Evolutionary conservation across 192 early-diverging fungal genomes (phyloP).

Genomic region (Coemansia sp.): DNA sequence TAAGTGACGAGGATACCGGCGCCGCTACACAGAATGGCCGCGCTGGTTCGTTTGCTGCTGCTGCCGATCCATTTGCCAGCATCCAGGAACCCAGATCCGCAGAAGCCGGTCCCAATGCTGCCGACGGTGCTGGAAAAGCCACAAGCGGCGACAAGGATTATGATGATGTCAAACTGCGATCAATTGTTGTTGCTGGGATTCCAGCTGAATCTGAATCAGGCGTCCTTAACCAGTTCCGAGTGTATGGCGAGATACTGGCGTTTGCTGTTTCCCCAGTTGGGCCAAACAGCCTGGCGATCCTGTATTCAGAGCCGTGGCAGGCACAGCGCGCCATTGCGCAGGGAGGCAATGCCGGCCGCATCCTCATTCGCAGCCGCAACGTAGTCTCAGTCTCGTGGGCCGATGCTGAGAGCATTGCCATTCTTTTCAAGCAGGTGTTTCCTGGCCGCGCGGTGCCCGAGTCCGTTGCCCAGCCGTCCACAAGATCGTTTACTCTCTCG

Average conservation of each 20-base stretch:
- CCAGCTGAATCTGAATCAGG: constrained; percentile 33
- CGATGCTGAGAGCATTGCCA: constrained; percentile 19
- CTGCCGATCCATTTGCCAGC: constrained; percentile 14
- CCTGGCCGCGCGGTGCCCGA: constrained; percentile 27
- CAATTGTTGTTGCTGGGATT: constrained; percentile 34
- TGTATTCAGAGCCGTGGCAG: constrained; percentile 53
- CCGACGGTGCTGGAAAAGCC: background rate
- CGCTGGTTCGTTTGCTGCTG: constrained; percentile 12
- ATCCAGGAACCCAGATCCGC: background rate
- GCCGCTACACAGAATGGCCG: background rate
- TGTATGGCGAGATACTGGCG: constrained; percentile 37
- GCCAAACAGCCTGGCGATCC: constrained; percentile 31
- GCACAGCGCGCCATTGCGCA: constrained; percentile 42
- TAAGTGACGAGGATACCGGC: background rate
- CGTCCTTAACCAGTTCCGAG: constrained; percentile 39
- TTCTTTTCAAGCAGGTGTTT: constrained; percentile 39
- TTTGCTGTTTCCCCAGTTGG: constrained; percentile 26
- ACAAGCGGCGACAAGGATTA: constrained; percentile 27
- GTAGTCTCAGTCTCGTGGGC: constrained; percentile 27
- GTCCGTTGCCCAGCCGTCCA: constrained; percentile 21
- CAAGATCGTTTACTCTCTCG: constrained; percentile 19
- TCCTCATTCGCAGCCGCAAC: constrained; percentile 30
- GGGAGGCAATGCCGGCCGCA: constrained; percentile 25
- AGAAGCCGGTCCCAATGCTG: background rate
- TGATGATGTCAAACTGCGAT: constrained; percentile 34